Base-by-base conservation (phyloP, 768 basidiomycete genomes). In the Panus rudis region DNA sequence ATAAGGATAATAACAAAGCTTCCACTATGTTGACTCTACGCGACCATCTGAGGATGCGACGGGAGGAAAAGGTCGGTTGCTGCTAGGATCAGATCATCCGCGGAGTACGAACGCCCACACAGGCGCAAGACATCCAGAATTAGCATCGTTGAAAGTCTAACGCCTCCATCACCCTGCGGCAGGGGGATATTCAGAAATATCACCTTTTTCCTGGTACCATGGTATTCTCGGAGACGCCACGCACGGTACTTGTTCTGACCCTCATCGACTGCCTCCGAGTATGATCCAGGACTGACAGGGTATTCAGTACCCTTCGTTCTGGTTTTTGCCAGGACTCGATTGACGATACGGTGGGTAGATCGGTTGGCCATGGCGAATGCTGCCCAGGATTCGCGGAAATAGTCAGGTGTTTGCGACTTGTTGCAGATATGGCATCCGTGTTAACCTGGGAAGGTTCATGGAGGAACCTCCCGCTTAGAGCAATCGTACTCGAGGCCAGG, bases 351-450 rank as follows among this genome's bases (percentile, higher is more conserved):
- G n/a, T n/a, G n/a, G n/a, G n/a, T n/a, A n/a, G n/a, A n/a, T n/a
- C n/a, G n/a, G n/a, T n/a, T n/a, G n/a, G n/a, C n/a, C n/a, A n/a
- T n/a, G n/a, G n/a, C n/a, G n/a, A n/a, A n/a, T n/a, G n/a, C n/a
- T n/a, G n/a, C n/a, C n/a, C n/a, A 13, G 43, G 47, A 49, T 49
- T 43, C 43, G 30, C 40, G 31, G 23, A 52, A 45, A 19, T 24
- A 26, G 46, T 45, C 47, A 45, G 45, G 16, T 46, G 49, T 37
- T 44, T 51, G 53, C 52, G 52, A 42, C 26, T 23, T 27, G 21
- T 27, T 31, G 45, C 42, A 39, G 47, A 49, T 46, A 47, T 48
- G 50, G 46, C 49, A 47, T n/a, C n/a, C n/a, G n/a, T n/a, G n/a
- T n/a, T n/a, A n/a, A n/a, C 50, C 40, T 42, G 42, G 46, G 42